Base-by-base conservation (phyloP, 495 filamentous ascomycete genomes). In the Daldinia decipiens region DNA sequence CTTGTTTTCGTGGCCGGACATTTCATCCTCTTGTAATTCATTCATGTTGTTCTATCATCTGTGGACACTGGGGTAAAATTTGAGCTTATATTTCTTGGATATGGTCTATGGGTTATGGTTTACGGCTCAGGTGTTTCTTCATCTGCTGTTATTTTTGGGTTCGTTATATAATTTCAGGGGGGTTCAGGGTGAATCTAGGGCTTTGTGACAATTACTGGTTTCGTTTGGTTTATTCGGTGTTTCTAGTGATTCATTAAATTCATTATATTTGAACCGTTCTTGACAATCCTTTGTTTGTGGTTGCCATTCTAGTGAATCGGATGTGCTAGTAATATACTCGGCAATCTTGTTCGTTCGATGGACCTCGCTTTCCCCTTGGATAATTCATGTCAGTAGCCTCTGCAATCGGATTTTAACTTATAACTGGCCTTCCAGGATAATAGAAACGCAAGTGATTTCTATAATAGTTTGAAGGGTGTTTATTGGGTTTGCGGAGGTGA, bases 1-100 rank as follows among this genome's bases (percentile, higher is more conserved):
- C 32, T 79, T 24, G 70, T 68, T 36, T 53, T 79, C 17, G 53
- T 74, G 8, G 69, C 65, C 12, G 74, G 70, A 2, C 74, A 71
- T n/a, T 74, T 77, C 53, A 32, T 77, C 45, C 56, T 77, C 26
- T 62, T 73, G 38, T 78, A 62, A 63, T 36, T n/a, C 3, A 39
- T 39, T 15, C 9, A 21, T 3, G 36, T 3, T 45, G 40, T 47
- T 29, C 1, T 36, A 21, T 36, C 3, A 15, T 6, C 5, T 9
- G 3, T 21, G 17, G 27, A 12, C 24, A 26, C 13, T 19, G 11
- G 13, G n/a, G 47, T 47, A n/a, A 60, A 1, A 21, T 47, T 15
- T 45, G 19, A 8, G 38, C 60, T 68, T 50, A 58, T 51, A 29
- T 54, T 66, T 72, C 56, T 69, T 51, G 58, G 51, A 69, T 59